A percentile compares a stretch with the other conserved stretches of the same genome.
phyloP scores from a whole-genome alignment of 2,329 filamentous ascomycete species.

The Xylaria sp. region DNA sequence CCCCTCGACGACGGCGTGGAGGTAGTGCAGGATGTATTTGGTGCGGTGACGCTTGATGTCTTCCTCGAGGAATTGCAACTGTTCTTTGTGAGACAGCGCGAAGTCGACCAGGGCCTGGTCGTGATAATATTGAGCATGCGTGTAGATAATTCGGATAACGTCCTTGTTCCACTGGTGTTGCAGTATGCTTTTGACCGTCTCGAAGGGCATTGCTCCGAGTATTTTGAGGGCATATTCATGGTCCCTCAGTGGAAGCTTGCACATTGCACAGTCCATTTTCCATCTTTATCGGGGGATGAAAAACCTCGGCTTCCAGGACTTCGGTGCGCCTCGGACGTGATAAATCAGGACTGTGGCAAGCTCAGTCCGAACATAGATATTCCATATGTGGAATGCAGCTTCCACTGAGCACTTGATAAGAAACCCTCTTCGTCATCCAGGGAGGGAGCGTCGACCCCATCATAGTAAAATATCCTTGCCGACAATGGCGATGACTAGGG shows the following conservation, averaged over 20 bases:
- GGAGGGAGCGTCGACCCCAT: slow-evolving; percentile 16
- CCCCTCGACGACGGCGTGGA: slow-evolving; percentile 34
- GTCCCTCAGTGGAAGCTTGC: slow-evolving; percentile 31
- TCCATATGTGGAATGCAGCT: not conserved
- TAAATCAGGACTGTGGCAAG: not conserved
- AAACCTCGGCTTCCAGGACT: too few species aligned
- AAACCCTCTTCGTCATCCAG: not conserved
- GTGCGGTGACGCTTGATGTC: slow-evolving; percentile 35
- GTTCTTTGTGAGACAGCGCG: slow-evolving; percentile 12
- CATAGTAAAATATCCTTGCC: not conserved
- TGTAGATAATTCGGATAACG: slow-evolving; percentile 41
- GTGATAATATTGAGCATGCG: slow-evolving; percentile 44
- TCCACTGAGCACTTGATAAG: not conserved
- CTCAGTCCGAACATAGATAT: not conserved
- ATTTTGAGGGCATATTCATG: slow-evolving; percentile 42
- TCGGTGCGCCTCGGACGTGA: not conserved
- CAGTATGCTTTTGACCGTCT: slow-evolving; percentile 41
- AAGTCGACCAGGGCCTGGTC: slow-evolving; percentile 31
- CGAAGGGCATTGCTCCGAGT: slow-evolving; percentile 42
- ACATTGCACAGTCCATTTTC: slow-evolving; percentile 34
- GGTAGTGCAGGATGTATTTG: slow-evolving; percentile 36
- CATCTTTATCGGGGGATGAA: not conserved
- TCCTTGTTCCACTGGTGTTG: slow-evolving; percentile 46
- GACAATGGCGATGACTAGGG: too few species aligned
- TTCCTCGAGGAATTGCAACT: slow-evolving; percentile 23